Base-by-base conservation (phyloP, 768 basidiomycete species). In the Lactarius pseudohatsudake region DNA sequence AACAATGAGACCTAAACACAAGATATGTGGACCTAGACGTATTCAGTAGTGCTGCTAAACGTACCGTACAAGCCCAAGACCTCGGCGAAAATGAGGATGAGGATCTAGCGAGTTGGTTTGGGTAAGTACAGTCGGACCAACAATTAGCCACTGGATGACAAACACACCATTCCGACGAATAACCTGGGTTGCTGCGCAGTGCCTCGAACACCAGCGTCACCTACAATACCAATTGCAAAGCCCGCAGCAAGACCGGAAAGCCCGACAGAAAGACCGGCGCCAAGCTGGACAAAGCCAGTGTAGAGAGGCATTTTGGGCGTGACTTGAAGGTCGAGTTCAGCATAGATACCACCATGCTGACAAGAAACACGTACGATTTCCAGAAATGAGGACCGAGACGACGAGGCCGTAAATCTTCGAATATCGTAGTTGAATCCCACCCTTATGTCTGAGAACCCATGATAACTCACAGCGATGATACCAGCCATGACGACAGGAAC, bases 381-480 rank as follows among this genome's bases (percentile, higher is more conserved):
- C 82, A 64, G 94, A 89, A 76, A 99, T 97, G 74, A 99, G 86
- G 64, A 98, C 96, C 11, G 95, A 95, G 59, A 99, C 96, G 78
- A 99, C 97, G 69, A 99, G 87, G 74, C 97, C 97, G 79, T 99
- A 98, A 74, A 98, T 96, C 92, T 98, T 96, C 74, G 90, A 26
- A 30, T 22, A 20, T 20, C 4, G 22, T n/a, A 59, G 11, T 54
- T 47, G 28, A 30, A 10, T 30, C 13, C 22, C 7, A 34, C 28
- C 43, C 15, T 8, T 9, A 22, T 5, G 16, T 30, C 26, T 18
- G 38, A 22, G 28, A 41, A 83, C 83, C 96, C 96, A 60, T 96
- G 96, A 69, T 95, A 64, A 96, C 94, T 97, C 97, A 98, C 96
- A 77, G 92, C 96, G 80, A 98, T 98, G 82, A 98, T 98, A 98